Percentiles rank a stretch among this genome's conserved stretches.
Evolutionary conservation across 2,329 filamentous ascomycete genomes (phyloP).

Genomic region (Fusarium sp.): DNA sequence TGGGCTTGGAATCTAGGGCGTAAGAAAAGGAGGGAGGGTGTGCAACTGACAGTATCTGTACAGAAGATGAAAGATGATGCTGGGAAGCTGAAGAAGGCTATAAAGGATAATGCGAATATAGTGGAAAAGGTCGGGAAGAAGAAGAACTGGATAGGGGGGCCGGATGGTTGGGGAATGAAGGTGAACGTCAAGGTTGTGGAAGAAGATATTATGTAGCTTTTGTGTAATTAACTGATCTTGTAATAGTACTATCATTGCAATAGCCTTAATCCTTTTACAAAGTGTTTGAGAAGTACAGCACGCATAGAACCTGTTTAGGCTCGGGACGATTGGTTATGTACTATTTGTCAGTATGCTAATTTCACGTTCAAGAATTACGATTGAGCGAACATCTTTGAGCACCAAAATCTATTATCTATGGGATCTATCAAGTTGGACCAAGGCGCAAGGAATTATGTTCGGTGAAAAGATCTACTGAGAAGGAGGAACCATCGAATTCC

Average conservation of each 20-base stretch:
- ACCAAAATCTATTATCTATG: constrained; percentile 12
- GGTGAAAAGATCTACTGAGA: background rate
- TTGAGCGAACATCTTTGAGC: background rate
- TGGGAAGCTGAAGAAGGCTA: constrained; percentile 22
- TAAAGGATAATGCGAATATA: constrained; percentile 25
- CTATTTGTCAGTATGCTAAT: no score
- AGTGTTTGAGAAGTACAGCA: no score
- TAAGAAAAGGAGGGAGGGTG: constrained; percentile 19
- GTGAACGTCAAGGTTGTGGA: constrained; percentile 27
- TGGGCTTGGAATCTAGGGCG: constrained; percentile 26
- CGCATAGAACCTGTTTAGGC: no score
- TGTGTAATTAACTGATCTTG: no score
- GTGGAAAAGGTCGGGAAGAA: constrained; percentile 34
- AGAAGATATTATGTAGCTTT: constrained; percentile 21
- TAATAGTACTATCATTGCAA: no score
- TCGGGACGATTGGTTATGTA: no score
- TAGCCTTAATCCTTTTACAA: no score
- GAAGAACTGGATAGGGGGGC: constrained; percentile 33
- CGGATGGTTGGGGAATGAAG: constrained; percentile 30
- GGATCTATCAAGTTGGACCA: constrained; percentile 1
- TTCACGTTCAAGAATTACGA: no score
- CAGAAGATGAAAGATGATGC: constrained; percentile 30
- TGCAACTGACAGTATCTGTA: constrained; percentile 22
- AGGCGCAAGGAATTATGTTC: background rate
- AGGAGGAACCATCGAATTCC: no score